Conservation (phyloP, 768 basidiomycete species). For the Ephemerocybe angulata region DNA sequence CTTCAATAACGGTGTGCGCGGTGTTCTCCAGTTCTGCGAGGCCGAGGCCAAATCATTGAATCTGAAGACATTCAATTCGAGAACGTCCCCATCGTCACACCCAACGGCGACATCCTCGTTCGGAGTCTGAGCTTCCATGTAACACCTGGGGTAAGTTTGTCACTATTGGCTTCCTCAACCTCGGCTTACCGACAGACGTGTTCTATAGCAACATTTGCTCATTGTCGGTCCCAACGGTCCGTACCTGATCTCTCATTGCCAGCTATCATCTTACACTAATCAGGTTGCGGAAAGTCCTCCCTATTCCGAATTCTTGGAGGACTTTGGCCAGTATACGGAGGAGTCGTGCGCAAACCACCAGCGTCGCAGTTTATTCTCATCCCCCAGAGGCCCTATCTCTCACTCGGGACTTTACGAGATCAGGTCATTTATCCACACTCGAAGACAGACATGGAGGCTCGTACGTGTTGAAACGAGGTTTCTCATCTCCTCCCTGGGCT, state of each 20-base stretch:
- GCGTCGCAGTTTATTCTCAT: slow-evolving; percentile 90
- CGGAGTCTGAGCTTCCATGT: slow-evolving; percentile 84
- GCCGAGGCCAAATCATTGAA: slow-evolving; percentile 75
- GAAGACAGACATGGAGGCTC: slow-evolving; percentile 69
- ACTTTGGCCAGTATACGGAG: slow-evolving; percentile 86
- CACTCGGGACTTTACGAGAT: slow-evolving; percentile 88
- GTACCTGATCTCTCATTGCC: slow-evolving; percentile 6
- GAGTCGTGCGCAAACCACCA: slow-evolving; percentile 84
- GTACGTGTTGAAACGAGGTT: slow-evolving; percentile 42
- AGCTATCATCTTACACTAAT: slow-evolving; percentile 1
- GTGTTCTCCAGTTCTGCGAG: slow-evolving; percentile 61
- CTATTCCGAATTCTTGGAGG: slow-evolving; percentile 95
- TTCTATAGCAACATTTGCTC: slow-evolving; percentile 76
- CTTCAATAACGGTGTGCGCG: not conserved
- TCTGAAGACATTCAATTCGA: slow-evolving; percentile 91
- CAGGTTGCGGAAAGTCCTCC: slow-evolving; percentile 85
- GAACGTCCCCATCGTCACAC: slow-evolving; percentile 91
- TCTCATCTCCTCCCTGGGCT: slow-evolving; percentile 9
- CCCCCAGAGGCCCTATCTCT: slow-evolving; percentile 95
- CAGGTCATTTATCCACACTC: slow-evolving; percentile 96
- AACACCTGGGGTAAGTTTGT: slow-evolving; percentile 66
- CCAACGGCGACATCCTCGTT: slow-evolving; percentile 91
- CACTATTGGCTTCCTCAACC: not conserved
- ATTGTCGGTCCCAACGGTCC: slow-evolving; percentile 93
- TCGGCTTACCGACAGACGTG: slow-evolving; percentile 3